Base-by-base conservation (phyloP, 306 rosid genomes). In the Arachis hypogaea region DNA sequence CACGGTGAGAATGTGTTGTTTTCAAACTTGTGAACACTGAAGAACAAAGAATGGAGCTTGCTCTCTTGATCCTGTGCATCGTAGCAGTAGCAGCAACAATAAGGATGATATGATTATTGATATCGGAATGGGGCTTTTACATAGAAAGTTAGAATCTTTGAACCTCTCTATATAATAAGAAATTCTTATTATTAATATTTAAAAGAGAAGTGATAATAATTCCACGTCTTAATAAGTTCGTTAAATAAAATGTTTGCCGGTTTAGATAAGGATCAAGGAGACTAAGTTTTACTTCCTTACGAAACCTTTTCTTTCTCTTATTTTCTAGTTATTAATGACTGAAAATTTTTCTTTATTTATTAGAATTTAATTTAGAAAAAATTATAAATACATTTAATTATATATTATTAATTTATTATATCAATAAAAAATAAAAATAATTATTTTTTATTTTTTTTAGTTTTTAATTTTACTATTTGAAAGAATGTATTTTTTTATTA, bases 1-100 rank as follows among this genome's bases (percentile, higher is more conserved):
- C 55, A 49, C 16, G 63, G 4, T 62, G 80, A 68, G 79, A 64
- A 2, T 50, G 77, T 58, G 63, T 52, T 30, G 63, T 84, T 2
- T 33, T 33, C 4, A 2, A 33, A 33, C 57, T 81, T 74, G 76
- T 75, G 79, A 82, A 61, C 79, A 85, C 9, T 0, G 87, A 16
- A 49, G 83, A 64, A 40, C 55, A 74, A 38, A 74, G 72, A 38
- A 74, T 65, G 66, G 84, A 80, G 74, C 81, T 81, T 5, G 88
- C 78, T 0, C 75, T 74, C 73, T 74, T 80, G 75, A 93, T 66
- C 76, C 87, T 85, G 49, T 85, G 90, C 98, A 93, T 91, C 59
- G 69, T 58, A 3, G 28, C 63, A 18, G 30, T 4, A 60, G 47
- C 7, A 0, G 7, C 4, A 55, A 11, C 11, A 52, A 74, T 7